Evolutionary conservation across 768 basidiomycete genomes (phyloP).

Genomic region (Termitomyces sp.): DNA sequence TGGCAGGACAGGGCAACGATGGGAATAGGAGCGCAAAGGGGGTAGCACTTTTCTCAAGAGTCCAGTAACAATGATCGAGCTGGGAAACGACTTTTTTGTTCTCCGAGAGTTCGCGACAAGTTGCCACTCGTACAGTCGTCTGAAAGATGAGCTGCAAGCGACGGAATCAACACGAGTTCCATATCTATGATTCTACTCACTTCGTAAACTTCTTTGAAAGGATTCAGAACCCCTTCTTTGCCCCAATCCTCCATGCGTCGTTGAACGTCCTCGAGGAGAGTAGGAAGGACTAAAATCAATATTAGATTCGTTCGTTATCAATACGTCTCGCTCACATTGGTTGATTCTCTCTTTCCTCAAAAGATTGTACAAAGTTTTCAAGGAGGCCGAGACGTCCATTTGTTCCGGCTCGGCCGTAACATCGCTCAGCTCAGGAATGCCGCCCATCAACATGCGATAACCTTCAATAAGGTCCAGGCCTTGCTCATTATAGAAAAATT

Average conservation of each 20-base stretch:
- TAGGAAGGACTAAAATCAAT: slow-evolving; percentile 9
- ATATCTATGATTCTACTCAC: background rate
- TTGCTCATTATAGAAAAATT: slow-evolving; percentile 20
- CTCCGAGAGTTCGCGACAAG: slow-evolving; percentile 16
- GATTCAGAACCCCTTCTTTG: slow-evolving; percentile 11
- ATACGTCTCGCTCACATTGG: slow-evolving; percentile 1
- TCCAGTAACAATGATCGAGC: slow-evolving; percentile 9
- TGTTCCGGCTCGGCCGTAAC: slow-evolving; percentile 11
- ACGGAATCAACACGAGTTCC: background rate
- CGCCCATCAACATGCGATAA: slow-evolving; percentile 20
- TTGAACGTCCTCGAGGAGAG: slow-evolving; percentile 16
- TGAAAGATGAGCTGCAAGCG: slow-evolving; percentile 15
- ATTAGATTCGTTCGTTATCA: background rate
- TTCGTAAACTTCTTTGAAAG: slow-evolving; percentile 16
- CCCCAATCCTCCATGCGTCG: slow-evolving; percentile 12
- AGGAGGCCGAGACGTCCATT: background rate
- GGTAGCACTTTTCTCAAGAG: slow-evolving; percentile 12
- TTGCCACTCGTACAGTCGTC: slow-evolving; percentile 16
- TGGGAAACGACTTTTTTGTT: slow-evolving; percentile 11
- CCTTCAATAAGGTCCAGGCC: slow-evolving; percentile 18
- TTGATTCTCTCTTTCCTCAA: slow-evolving; percentile 11
- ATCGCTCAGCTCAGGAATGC: slow-evolving; percentile 14
- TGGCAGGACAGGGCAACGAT: slow-evolving; percentile 20
- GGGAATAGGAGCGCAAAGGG: slow-evolving; percentile 18
- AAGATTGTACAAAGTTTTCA: slow-evolving; percentile 4